Conservation (phyloP, 1,284 basidiomycete genomes). For the Mycosarcoma mackinlayi region DNA sequence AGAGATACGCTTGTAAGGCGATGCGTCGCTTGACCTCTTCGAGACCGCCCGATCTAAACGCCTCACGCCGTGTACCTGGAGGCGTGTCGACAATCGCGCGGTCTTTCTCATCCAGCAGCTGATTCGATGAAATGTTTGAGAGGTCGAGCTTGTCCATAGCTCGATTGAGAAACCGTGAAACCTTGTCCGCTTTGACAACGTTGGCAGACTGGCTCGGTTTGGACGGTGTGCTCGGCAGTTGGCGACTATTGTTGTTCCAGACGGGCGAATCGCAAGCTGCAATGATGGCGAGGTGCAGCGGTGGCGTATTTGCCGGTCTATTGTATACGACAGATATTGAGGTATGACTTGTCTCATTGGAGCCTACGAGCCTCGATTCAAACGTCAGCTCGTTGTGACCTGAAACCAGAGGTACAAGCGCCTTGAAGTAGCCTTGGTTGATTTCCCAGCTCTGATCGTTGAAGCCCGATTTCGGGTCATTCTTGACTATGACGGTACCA, state of each 20-base stretch:
- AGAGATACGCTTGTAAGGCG: conserved; percentile 51
- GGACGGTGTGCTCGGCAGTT: conserved; percentile 8
- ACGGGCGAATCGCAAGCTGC: conserved; percentile 40
- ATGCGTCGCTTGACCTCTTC: conserved; percentile 43
- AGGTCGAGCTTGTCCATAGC: conserved; percentile 31
- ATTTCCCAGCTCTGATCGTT: conserved; percentile 31
- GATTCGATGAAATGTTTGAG: not conserved
- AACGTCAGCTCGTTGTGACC: conserved; percentile 34
- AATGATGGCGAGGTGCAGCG: conserved; percentile 43
- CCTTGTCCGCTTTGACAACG: conserved; percentile 5
- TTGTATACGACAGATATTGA: conserved; percentile 15
- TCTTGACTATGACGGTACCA: conserved; percentile 11
- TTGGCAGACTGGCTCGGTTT: not conserved
- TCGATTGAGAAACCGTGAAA: conserved; percentile 23
- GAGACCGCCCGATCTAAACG: conserved; percentile 22
- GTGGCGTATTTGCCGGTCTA: conserved; percentile 13
- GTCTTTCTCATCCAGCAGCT: conserved; percentile 6
- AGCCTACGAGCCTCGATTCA: conserved; percentile 1
- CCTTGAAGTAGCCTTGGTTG: conserved; percentile 44
- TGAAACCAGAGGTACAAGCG: conserved; percentile 30
- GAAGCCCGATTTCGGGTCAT: conserved; percentile 27
- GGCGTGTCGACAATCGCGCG: conserved; percentile 38
- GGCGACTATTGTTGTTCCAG: conserved; percentile 22
- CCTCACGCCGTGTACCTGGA: conserved; percentile 20
- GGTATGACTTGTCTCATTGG: not conserved